These are phyloP conservation scores for Aspergillus chevalieri DNA, from an alignment of 2,329 filamentous ascomycete species.

Conservation along the genomic window DNA sequence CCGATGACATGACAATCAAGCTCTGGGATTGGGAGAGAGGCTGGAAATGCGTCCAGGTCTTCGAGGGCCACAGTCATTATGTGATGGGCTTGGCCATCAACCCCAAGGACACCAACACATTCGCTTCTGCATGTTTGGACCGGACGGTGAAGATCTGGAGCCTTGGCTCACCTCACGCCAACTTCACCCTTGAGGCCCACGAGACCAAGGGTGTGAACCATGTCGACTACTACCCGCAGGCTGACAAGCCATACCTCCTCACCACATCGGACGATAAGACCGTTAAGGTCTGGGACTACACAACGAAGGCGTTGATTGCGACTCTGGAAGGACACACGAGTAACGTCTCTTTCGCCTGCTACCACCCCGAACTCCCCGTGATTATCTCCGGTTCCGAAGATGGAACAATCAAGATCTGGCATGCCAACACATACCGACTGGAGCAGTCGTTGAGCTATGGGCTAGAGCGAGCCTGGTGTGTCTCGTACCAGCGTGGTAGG, in stretches of 20 bases:
- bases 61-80: conserved; percentile 93
- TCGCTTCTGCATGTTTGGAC: conserved; percentile 91
- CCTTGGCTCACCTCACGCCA: conserved; percentile 84
- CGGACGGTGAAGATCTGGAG: conserved; percentile 98
- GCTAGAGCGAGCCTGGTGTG: conserved; percentile 94
- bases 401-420: conserved; percentile 96
- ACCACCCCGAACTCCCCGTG: conserved; percentile 91
- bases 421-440: conserved; percentile 92
- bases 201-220: conserved; percentile 98
- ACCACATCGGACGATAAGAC: conserved; percentile 96
- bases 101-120: conserved; percentile 90
- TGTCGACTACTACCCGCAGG: conserved; percentile 75
- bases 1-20: conserved; percentile 98
- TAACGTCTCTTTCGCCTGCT: conserved; percentile 97
- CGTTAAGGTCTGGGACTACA: conserved; percentile 99
- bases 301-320: conserved; percentile 92
- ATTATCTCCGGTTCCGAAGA: conserved; percentile 98
- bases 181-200: conserved; percentile 94
- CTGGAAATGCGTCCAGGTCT: conserved; percentile 96
- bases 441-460: conserved; percentile 96
- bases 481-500: conserved; percentile 88
- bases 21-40: conserved; percentile 98
- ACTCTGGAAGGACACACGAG: conserved; percentile 95
- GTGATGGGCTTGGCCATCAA: conserved; percentile 97
- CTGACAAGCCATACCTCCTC: conserved; percentile 75